Base-by-base conservation (phyloP, 1,284 basidiomycete species). In the Austroboletus rostrupii region DNA sequence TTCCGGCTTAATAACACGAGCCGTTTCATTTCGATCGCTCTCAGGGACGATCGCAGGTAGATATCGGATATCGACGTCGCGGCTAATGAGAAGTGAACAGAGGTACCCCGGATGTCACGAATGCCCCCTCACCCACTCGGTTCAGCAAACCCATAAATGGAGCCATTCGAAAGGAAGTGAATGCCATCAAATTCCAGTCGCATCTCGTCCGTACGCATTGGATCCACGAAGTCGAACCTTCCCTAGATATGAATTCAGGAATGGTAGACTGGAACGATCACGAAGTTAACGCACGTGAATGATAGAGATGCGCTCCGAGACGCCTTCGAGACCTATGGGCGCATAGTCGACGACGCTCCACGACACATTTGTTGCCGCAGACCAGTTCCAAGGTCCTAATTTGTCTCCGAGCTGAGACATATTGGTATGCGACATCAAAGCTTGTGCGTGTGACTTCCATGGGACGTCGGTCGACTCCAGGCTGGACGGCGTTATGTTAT, bases 111-210 rank as follows among this genome's bases (percentile, higher is more conserved):
- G 17, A 32, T 21, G 11, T 23, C 14, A 43, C 19, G 19, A 21
- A 37, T 40, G 29, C 2, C 16, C 16, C 54, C 76, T 53, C 55
- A 90, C 87, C 84, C 83, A 19, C 70, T 67, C 5, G 86, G 81
- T 58, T 83, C 76, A 7, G 81, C 88, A 53, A 87, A 77, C 1
- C 89, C 87, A 60, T 85, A 87, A 37, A 93, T 81, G 1, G 87
- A 81, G 2, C 92, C 92, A 56, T 90, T 88, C 10, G 78, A 71
- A 10, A 87, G 57, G 61, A 90, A 83, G 68, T 93, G 91, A 13
- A 94, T 74, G 3, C 89, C 92, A 61, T 87, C 83, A 54, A 90
- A 81, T 52, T 89, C 83, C 3, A 90, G 68, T 31, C 78, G 73
- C 35, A 89, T 64, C 48, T 86, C 83, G 32, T 82, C 79, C 0